Conservation (phyloP, 352 stramenopile species). For the Pythium scleroteichum region DNA sequence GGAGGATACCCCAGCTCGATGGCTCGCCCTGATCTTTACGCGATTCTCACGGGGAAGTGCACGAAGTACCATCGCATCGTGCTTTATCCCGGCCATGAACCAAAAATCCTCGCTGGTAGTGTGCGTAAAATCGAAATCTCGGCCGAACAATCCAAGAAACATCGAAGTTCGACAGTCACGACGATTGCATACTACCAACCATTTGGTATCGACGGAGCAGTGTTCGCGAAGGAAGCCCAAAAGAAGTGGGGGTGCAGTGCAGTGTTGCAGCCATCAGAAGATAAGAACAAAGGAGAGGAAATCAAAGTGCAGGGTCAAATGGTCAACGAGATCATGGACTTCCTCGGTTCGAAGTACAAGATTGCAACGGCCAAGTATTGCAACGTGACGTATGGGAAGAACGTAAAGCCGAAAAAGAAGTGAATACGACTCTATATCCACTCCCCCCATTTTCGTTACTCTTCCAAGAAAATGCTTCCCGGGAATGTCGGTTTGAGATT, state of each 20-base stretch:
- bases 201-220: slow-evolving; percentile 72
- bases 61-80: slow-evolving; percentile 68
- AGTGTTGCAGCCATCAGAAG: slow-evolving; percentile 42
- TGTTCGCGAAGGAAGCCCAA: slow-evolving; percentile 77
- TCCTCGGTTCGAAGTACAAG: slow-evolving; percentile 62
- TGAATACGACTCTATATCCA: neutral
- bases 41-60: slow-evolving; percentile 59
- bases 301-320: slow-evolving; percentile 83
- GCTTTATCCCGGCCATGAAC: slow-evolving; percentile 68
- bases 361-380: slow-evolving; percentile 74
- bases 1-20: slow-evolving; percentile 66
- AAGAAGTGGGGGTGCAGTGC: slow-evolving; percentile 86
- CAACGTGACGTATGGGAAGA: slow-evolving; percentile 69
- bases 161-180: slow-evolving; percentile 70
- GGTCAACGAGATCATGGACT: slow-evolving; percentile 72
- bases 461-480: slow-evolving; percentile 2
- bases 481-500: slow-evolving; percentile 10
- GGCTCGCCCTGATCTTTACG: slow-evolving; percentile 53
- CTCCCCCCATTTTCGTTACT: neutral
- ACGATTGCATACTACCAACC: slow-evolving; percentile 73
- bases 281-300: slow-evolving; percentile 72
- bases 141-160: slow-evolving; percentile 67
- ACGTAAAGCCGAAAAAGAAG: slow-evolving; percentile 75
- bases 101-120: slow-evolving; percentile 56
- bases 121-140: slow-evolving; percentile 67